Conservation (phyloP, 2,329 filamentous ascomycete genomes). For the Canariomyces notabilis region DNA sequence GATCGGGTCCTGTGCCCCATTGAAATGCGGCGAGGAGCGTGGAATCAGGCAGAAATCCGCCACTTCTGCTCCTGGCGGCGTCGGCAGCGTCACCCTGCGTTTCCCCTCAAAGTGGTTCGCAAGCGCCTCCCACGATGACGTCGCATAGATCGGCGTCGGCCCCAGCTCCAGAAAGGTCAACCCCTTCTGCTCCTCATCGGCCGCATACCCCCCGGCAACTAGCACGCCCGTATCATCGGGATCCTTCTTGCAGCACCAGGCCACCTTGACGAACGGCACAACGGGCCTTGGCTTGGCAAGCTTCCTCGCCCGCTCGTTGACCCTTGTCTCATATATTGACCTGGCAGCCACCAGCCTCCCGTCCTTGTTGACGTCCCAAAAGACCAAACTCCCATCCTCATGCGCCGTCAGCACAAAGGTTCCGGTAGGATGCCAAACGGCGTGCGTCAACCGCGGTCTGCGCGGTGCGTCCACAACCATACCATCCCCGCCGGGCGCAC, state of each 20-base stretch:
- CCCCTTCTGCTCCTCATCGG: constrained; percentile 64
- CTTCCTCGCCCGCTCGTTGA: constrained; percentile 60
- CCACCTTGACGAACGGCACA: constrained; percentile 71
- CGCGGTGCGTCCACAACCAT: constrained; percentile 56
- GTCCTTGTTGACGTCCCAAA: constrained; percentile 93
- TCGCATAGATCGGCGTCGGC: constrained; percentile 81
- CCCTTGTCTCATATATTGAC: constrained; percentile 66
- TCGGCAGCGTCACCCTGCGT: constrained; percentile 63
- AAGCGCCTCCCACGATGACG: constrained; percentile 82
- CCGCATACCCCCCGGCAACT: constrained; percentile 72
- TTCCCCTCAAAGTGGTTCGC: constrained; percentile 76
- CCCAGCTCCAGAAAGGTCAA: constrained; percentile 89
- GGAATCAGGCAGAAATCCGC: constrained; percentile 80
- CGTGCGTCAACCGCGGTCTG: constrained; percentile 72
- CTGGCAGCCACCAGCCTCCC: constrained; percentile 78
- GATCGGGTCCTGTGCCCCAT: constrained; percentile 83
- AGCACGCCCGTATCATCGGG: constrained; percentile 88
- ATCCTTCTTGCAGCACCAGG: constrained; percentile 93
- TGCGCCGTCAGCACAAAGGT: constrained; percentile 83
- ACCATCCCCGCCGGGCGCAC: constrained; percentile 78
- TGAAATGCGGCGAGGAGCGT: constrained; percentile 76
- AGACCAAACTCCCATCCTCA: constrained; percentile 84
- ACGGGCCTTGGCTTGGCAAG: constrained; percentile 54
- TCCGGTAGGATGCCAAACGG: constrained; percentile 90
- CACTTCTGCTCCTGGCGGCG: constrained; percentile 72